phyloP scores from a whole-genome alignment of 1,139 yeast genomes.

The Pichia cactophila region DNA sequence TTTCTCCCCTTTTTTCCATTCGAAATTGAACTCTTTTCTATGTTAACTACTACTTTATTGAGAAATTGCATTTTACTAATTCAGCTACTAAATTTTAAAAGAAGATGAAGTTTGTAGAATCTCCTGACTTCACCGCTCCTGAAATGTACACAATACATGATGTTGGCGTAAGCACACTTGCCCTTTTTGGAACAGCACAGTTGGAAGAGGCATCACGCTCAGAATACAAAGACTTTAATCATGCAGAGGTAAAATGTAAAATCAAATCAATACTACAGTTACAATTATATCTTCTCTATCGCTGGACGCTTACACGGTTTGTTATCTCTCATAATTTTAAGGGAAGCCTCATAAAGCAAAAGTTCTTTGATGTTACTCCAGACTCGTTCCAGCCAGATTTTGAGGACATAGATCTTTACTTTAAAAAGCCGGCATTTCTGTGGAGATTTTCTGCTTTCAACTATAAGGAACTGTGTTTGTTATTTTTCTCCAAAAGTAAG shows the following conservation, averaged over 20 bases:
- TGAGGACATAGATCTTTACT: background rate
- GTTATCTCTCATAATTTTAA: background rate
- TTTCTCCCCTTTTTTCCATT: background rate
- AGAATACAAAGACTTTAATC: background rate
- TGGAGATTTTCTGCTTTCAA: slow-evolving; percentile 8
- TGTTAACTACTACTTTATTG: too few species aligned
- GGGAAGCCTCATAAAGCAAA: background rate
- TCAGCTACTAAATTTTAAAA: too few species aligned
- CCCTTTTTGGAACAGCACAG: background rate
- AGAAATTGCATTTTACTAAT: background rate
- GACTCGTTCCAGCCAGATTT: background rate
- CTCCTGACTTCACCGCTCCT: background rate
- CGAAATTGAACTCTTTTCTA: background rate
- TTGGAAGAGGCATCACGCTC: background rate
- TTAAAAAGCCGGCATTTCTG: slow-evolving; percentile 1
- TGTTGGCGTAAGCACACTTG: background rate
- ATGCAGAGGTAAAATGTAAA: background rate
- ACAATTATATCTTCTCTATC: slow-evolving; percentile 1
- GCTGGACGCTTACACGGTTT: background rate
- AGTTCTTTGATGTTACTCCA: slow-evolving; percentile 2
- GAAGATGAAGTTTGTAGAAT: background rate
- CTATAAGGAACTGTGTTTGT: background rate
- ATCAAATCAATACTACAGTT: background rate
- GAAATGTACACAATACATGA: background rate
- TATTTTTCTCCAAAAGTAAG: background rate